Base-by-base conservation (phyloP, 1,284 basidiomycete species). In the Apiotrichum gamsii region DNA sequence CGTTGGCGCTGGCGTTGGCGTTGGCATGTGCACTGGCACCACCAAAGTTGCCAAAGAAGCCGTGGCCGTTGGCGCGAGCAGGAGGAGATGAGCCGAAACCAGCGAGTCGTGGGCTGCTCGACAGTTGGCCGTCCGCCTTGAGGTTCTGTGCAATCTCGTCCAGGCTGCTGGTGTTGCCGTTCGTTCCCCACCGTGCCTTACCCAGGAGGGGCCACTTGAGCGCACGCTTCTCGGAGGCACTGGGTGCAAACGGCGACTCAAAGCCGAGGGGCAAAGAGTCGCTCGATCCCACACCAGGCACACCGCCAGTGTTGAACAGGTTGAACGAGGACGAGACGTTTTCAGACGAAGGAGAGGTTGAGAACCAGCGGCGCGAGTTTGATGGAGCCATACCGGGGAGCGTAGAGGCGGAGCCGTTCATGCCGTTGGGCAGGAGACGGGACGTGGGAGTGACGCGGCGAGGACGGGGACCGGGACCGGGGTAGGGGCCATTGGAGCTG, bases 211-310 rank as follows among this genome's bases (percentile, higher is more conserved):
- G 62, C 69, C 67, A 71, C 43, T 67, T 65, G 25, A 72, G 57
- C 20, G 64, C 64, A 42, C 64, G 62, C 57, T 72, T 70, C 55
- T 72, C 70, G 13, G 56, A 61, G 3, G 62, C 65, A 18, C 63
- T 65, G 9, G 70, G 70, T 3, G 70, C 67, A 37, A 72, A 72
- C 4, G 68, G 60, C 18, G 59, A 62, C 35, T 48, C 50, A 24
- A 69, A 46, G 16, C 46, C 49, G 11, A 50, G 43, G 5, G 52
- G 52, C 2, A 54, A 55, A 23, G 64, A 65, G 47, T 70, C 69
- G 45, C 62, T 69, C 23, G 67, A 69, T 3, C 58, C 49, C n/a
- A 47, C 43, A 28, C 25, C 25, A 5, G 36, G 31, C 5, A 49
- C 33, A 8, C n/a, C 36, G 21, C 23, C 38, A 3, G 43, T 18